Conservation (phyloP, 208 protist genomes). For the Eutreptiella sp. region DNA sequence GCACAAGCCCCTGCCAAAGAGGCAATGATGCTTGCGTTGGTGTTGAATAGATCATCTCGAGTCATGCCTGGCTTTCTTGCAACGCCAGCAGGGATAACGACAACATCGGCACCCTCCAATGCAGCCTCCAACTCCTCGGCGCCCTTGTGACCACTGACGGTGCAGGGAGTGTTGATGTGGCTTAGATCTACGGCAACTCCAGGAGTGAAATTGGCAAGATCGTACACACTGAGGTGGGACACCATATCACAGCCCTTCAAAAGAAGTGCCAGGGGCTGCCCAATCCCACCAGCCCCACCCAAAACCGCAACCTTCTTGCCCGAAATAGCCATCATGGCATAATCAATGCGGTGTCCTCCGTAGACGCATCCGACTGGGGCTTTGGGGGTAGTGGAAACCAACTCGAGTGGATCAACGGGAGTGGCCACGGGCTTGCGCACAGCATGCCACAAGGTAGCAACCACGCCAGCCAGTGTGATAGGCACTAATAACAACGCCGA, state of each 20-base stretch:
- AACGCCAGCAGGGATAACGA: conserved; percentile 76
- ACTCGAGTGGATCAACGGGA: too few relatives aligned
- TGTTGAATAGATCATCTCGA: conserved; percentile 72
- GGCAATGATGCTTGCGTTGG: conserved; percentile 59
- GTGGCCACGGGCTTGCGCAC: too few relatives aligned
- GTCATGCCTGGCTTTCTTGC: conserved; percentile 76
- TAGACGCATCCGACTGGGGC: too few relatives aligned
- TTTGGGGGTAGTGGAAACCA: too few relatives aligned
- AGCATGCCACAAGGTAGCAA: too few relatives aligned
- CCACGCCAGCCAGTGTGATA: too few relatives aligned
- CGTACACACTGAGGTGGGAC: conserved; percentile 71
- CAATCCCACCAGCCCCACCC: conserved; percentile 89
- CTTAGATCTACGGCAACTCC: conserved; percentile 65
- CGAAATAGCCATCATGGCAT: too few relatives aligned
- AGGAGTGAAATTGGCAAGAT: conserved; percentile 58
- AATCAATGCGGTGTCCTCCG: too few relatives aligned
- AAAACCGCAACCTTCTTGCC: conserved; percentile 82
- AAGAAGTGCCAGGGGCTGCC: conserved; percentile 88
- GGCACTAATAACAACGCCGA: too few relatives aligned
- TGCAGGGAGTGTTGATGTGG: conserved; percentile 56
- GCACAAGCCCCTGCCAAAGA: conserved; percentile 63
- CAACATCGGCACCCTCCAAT: conserved; percentile 62
- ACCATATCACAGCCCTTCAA: conserved; percentile 74
- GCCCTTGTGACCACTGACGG: conserved; percentile 28
- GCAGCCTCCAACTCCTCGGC: conserved; percentile 50